Percentiles rank a stretch among this genome's conserved stretches.
Evolutionary conservation across 2,329 filamentous ascomycete genomes (phyloP).

Genomic region (Rutstroemia sp.): DNA sequence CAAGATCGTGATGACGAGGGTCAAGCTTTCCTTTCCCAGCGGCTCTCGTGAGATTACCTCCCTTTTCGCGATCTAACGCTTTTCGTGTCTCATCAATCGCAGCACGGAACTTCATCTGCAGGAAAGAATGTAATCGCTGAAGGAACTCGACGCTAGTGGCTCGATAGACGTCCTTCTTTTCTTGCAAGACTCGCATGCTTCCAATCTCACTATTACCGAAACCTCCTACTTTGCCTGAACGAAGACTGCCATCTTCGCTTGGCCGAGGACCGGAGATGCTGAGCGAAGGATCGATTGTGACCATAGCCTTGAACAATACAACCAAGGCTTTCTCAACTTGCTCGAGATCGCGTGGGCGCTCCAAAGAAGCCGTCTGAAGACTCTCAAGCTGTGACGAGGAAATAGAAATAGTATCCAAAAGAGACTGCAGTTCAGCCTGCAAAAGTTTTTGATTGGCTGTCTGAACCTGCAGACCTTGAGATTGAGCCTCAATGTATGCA

Average conservation of each 20-base stretch:
- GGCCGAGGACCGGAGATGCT: constrained; percentile 37
- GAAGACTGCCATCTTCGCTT: constrained; percentile 31
- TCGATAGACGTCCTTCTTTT: constrained; percentile 87
- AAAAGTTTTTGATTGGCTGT: constrained; percentile 94
- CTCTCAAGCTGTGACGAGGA: constrained; percentile 67
- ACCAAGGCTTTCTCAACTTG: constrained; percentile 73
- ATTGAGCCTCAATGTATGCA: constrained; percentile 93
- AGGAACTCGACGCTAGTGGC: constrained; percentile 71
- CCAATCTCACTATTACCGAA: constrained; percentile 47
- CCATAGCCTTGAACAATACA: constrained; percentile 83
- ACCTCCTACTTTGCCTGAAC: constrained; percentile 34
- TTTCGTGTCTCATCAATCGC: constrained; percentile 64
- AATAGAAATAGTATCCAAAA: constrained; percentile 89
- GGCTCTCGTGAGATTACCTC: constrained; percentile 44
- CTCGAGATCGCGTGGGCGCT: constrained; percentile 61
- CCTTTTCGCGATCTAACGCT: constrained; percentile 41
- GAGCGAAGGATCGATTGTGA: constrained; percentile 82
- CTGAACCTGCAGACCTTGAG: constrained; percentile 93
- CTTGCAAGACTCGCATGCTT: constrained; percentile 87
- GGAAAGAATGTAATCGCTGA: constrained; percentile 70
- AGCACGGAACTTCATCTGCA: constrained; percentile 72
- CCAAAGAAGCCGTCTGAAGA: constrained; percentile 65
- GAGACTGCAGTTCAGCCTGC: constrained; percentile 73
- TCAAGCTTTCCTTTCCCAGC: constrained; percentile 57
- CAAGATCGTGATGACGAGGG: constrained; percentile 59